Base-by-base conservation (phyloP, 768 basidiomycete species). In the Panus rudis region DNA sequence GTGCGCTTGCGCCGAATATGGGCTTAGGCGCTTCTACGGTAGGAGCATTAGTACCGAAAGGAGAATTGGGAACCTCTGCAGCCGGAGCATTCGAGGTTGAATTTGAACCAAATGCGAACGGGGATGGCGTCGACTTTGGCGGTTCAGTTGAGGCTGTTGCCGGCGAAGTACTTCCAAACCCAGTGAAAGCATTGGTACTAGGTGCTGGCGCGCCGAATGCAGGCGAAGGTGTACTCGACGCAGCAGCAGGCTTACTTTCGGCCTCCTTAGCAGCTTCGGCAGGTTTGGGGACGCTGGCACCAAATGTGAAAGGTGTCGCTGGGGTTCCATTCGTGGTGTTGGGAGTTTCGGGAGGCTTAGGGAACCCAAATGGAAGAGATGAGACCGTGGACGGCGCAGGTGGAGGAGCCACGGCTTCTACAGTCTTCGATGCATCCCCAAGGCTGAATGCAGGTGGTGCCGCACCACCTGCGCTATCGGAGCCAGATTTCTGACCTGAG, bases 1-100 rank as follows among this genome's bases (percentile, higher is more conserved):
- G 54, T 13, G 62, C 40, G 37, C 57, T 38, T n/a, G n/a, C n/a
- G 24, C 66, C 63, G 37, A 78, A 75, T 6, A 63, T 22, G 2
- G 73, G 61, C 51, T 76, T 74, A 0, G 71, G 58, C 0, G 64
- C 53, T 20, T 74, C 69, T 7, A 59, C 31, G 14, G 61, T 37
- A 13, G 59, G 37, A 13, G 44, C 35, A 34, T 7, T 17, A 17
- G 33, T 35, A 23, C 22, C 21, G 23, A 43, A 43, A 8, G 39
- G 38, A 16, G 47, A 25, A 16, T 48, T 48, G 38, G 56, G 51
- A 31, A 48, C 27, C 17, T 39, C 27, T 8, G 49, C 31, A 44
- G 52, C 47, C 25, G 53, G 21, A 30, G 51, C 23, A 17, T 38
- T 50, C 37, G 42, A 5, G 20, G 23, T 34, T 2, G 47, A 19